Base-by-base conservation (phyloP, 129 eudicot species). In the Artemisia argyi region DNA sequence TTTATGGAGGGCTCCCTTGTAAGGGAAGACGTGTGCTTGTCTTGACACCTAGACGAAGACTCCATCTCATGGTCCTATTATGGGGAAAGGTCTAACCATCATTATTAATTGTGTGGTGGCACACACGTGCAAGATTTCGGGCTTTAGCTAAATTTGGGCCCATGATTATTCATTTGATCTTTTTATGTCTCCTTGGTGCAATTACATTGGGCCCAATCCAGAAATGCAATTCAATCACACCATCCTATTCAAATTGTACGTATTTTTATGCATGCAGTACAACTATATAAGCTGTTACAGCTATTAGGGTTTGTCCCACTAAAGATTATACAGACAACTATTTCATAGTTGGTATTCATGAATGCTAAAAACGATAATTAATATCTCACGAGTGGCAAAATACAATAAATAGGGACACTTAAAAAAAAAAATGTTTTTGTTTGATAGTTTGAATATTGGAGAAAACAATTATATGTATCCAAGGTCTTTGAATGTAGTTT, bases 191-290 rank as follows among this genome's bases (percentile, higher is more conserved):
- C 81, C 15, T 53, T 18, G 46, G 77, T 52, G 17, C 65, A 70
- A 12, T 22, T 22, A 69, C 49, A 11, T 51, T 69, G 76, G 81
- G 74, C 80, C 79, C 73, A 75, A 61, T 77, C 55, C 76, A 69
- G 48, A 76, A 16, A 77, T 77, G 65, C 30, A 10, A 0, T 46
- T 66, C 18, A 46, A 66, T 66, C 19, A 56, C 57, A 20, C 26
- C 32, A 22, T 53, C 55, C n/a, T 5, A 13, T 16, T 68, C 9
- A 28, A 32, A 61, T 3, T 3, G 57, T 70, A 62, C 58, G 63
- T 55, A 12, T 42, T 20, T 52, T 52, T 11, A 19, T 77, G 76
- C 76, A 61, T 59, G 47, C 0, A n/a, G 65, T 69, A 69, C 81
- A 77, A 35, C 42, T 35, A 35, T 35, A 35, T 35, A 35, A 61